These are phyloP conservation scores for Kwoniella mangroviensis DNA, from an alignment of 768 basidiomycete genomes.

Conservation along the genomic window DNA sequence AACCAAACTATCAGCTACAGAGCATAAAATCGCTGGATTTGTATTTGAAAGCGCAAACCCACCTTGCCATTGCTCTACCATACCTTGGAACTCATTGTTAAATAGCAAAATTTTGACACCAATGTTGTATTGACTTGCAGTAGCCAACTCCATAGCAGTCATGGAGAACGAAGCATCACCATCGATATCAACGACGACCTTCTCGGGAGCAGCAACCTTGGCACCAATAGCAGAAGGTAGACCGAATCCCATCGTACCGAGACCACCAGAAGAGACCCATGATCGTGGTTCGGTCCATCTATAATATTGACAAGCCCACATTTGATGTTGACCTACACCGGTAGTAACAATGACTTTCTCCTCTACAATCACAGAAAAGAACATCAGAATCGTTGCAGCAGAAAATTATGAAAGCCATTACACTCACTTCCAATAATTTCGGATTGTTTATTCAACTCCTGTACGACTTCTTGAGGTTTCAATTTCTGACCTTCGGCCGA, in stretches of 20 bases:
- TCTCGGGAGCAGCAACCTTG: conserved; percentile 91
- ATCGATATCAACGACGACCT: conserved; percentile 93
- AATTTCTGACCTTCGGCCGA: conserved; percentile 68
- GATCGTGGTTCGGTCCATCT: conserved; percentile 85
- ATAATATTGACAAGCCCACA: conserved; percentile 97
- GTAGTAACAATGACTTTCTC: conserved; percentile 86
- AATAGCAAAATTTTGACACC: conserved; percentile 92
- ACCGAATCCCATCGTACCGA: conserved; percentile 99
- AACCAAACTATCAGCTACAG: conserved; percentile 40
- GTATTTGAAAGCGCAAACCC: conserved; percentile 60
- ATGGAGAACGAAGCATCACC: conserved; percentile 98
- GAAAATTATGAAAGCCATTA: background rate
- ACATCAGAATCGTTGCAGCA: background rate
- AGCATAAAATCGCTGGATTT: background rate
- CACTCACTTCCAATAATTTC: conserved; percentile 61
- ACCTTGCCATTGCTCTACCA: conserved; percentile 97
- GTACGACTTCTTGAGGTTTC: conserved; percentile 96
- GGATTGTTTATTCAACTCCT: conserved; percentile 81
- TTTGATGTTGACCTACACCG: conserved; percentile 98
- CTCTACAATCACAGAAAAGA: conserved; percentile 58
- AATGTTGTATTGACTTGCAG: conserved; percentile 86
- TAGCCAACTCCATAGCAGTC: conserved; percentile 99
- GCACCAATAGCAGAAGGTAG: conserved; percentile 93
- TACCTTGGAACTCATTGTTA: conserved; percentile 98
- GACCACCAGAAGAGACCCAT: conserved; percentile 91